Evolutionary conservation across 2,329 filamentous ascomycete genomes (phyloP).

Genomic region (Diaporthe australafricana): DNA sequence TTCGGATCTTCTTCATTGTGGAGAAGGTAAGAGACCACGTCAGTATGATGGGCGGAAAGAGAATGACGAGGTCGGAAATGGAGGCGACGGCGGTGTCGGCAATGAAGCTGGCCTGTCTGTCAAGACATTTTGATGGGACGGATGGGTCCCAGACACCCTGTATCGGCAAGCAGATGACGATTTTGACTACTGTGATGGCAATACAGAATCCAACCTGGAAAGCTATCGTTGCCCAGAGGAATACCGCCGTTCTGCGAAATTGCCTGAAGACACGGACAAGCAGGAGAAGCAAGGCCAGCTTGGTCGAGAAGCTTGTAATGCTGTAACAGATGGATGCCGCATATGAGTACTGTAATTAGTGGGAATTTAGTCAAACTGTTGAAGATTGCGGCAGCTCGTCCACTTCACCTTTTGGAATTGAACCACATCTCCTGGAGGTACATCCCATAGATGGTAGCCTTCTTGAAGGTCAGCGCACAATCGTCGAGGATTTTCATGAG

Average conservation of each 20-base stretch:
- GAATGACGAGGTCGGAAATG: background rate
- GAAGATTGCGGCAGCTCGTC: background rate
- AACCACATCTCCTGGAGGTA: background rate
- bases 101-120: slow-evolving; percentile 3
- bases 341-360: background rate
- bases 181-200: background rate
- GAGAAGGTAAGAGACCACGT: background rate
- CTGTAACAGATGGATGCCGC: background rate
- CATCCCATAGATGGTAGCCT: slow-evolving; percentile 11
- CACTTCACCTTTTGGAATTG: background rate
- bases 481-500: background rate
- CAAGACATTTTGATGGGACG: background rate
- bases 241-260: background rate
- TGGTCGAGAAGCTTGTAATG: slow-evolving; percentile 14
- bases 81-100: slow-evolving; percentile 10
- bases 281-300: background rate
- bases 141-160: slow-evolving; percentile 8
- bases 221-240: slow-evolving; percentile 5
- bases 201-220: slow-evolving; percentile 9
- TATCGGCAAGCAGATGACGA: background rate
- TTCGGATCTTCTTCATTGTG: slow-evolving; percentile 7
- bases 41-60: slow-evolving; percentile 1
- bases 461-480: background rate
- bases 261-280: background rate
- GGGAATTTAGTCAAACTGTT: background rate